phyloP scores from a whole-genome alignment of 2,329 filamentous ascomycete genomes.

The Apiospora sp. region DNA sequence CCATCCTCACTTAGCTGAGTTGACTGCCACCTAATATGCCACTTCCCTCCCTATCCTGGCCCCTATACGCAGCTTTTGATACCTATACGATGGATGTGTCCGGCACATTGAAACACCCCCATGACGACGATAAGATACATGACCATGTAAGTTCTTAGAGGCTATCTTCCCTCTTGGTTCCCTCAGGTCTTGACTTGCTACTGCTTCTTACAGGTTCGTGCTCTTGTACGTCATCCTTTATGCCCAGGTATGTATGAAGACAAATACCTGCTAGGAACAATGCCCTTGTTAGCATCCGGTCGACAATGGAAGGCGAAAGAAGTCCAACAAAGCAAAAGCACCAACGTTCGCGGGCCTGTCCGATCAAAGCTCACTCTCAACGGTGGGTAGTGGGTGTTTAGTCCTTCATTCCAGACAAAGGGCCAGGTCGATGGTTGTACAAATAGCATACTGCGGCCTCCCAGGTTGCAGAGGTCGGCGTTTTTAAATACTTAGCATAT shows the following conservation, averaged over 20 bases:
- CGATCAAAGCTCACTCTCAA: background rate
- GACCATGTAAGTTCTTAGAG: background rate
- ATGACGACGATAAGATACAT: background rate
- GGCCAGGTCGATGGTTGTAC: background rate
- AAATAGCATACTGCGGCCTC: background rate
- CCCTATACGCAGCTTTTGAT: background rate
- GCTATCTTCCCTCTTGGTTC: background rate
- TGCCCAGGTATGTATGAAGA: background rate
- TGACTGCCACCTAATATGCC: background rate
- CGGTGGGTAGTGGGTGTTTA: background rate
- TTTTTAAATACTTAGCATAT: background rate
- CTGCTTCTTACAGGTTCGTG: background rate
- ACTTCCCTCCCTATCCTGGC: slow-evolving; percentile 10
- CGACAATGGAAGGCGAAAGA: background rate
- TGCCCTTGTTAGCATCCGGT: background rate
- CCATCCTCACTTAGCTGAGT: slow-evolving; percentile 20
- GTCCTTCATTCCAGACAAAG: background rate
- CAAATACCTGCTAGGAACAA: background rate
- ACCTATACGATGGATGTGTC: background rate
- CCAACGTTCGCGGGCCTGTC: background rate
- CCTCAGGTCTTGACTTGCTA: background rate
- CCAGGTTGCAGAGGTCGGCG: background rate
- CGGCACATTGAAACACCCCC: background rate
- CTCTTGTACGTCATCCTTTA: background rate
- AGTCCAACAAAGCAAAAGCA: slow-evolving; percentile 12